These are phyloP conservation scores for Aspergillus sojae DNA, from an alignment of 2,329 filamentous ascomycete genomes.

Conservation along the genomic window DNA sequence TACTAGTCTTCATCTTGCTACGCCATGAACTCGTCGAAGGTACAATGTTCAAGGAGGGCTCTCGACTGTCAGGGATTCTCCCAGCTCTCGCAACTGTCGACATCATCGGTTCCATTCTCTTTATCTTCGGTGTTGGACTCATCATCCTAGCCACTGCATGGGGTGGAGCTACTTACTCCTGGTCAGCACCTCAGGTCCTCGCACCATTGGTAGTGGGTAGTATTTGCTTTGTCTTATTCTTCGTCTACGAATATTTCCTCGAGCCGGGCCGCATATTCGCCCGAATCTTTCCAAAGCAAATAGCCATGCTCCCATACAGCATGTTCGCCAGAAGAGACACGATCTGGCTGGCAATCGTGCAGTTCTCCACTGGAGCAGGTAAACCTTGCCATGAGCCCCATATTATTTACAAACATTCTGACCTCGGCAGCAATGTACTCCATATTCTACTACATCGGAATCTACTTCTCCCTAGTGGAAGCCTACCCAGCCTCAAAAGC, in stretches of 20 bases:
- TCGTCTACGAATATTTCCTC: slow-evolving; percentile 59
- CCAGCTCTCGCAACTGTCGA: slow-evolving; percentile 59
- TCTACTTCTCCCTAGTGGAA: slow-evolving; percentile 68
- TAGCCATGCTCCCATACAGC: slow-evolving; percentile 66
- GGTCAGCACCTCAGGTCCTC: slow-evolving; percentile 54
- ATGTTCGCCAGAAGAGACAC: slow-evolving; percentile 62
- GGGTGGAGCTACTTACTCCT: slow-evolving; percentile 58
- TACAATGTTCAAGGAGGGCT: slow-evolving; percentile 43
- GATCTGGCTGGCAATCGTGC: slow-evolving; percentile 63
- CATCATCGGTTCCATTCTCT: slow-evolving; percentile 58
- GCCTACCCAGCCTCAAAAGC: slow-evolving; percentile 54
- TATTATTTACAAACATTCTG: slow-evolving; percentile 36
- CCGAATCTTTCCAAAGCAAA: slow-evolving; percentile 55
- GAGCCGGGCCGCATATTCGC: slow-evolving; percentile 52
- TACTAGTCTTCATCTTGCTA: slow-evolving; percentile 60
- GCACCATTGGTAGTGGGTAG: slow-evolving; percentile 52
- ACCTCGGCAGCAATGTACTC: slow-evolving; percentile 43
- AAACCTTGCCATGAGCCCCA: slow-evolving; percentile 23
- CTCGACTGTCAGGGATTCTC: slow-evolving; percentile 40
- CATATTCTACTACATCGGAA: slow-evolving; percentile 69
- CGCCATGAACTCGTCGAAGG: slow-evolving; percentile 61
- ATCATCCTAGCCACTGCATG: slow-evolving; percentile 60
- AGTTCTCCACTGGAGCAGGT: slow-evolving; percentile 60
- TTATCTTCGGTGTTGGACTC: slow-evolving; percentile 58
- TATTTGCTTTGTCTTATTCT: slow-evolving; percentile 46